Percentiles rank a stretch among this genome's conserved stretches.
Conservation (phyloP, 345 rosid genomes). For the Turnera subulata region DNA sequence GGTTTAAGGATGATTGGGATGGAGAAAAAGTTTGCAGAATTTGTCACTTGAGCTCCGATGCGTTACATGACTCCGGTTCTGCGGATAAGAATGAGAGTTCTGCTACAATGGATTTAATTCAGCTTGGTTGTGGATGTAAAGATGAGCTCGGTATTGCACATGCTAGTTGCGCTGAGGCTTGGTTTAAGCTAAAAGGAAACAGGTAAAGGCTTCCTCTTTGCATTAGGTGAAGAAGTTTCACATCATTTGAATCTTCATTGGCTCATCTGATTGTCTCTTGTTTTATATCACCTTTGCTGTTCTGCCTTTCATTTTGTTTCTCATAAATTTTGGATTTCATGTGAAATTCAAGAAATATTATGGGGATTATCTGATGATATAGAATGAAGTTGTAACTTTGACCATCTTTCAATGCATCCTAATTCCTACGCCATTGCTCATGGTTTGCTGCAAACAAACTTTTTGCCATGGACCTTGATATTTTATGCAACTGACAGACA, state of each 20-base stretch:
- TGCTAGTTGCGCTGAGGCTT: slow-evolving; percentile 76
- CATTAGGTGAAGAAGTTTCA: not conserved
- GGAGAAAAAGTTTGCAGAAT: slow-evolving; percentile 76
- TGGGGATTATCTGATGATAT: no score
- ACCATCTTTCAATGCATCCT: no score
- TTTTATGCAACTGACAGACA: no score
- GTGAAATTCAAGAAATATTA: no score
- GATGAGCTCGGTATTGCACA: slow-evolving; percentile 85
- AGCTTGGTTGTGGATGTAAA: slow-evolving; percentile 90
- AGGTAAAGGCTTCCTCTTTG: slow-evolving; percentile 40
- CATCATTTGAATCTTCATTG: not conserved
- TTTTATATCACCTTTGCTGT: not conserved
- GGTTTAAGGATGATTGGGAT: slow-evolving; percentile 29
- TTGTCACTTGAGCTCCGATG: slow-evolving; percentile 76
- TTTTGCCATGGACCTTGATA: no score
- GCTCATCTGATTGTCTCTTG: not conserved
- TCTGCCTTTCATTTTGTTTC: not conserved
- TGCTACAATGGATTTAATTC: slow-evolving; percentile 42
- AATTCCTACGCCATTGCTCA: no score
- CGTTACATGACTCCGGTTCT: slow-evolving; percentile 24
- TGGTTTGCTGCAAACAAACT: no score
- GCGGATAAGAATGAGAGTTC: slow-evolving; percentile 10
- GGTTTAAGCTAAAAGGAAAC: slow-evolving; percentile 92
- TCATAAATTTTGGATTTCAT: no score
- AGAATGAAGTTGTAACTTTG: no score